Percentiles rank a stretch among this genome's conserved stretches.
These are phyloP conservation scores for Ophiosphaerella korrae DNA, from an alignment of 2,329 filamentous ascomycete genomes.

Conservation along the genomic window DNA sequence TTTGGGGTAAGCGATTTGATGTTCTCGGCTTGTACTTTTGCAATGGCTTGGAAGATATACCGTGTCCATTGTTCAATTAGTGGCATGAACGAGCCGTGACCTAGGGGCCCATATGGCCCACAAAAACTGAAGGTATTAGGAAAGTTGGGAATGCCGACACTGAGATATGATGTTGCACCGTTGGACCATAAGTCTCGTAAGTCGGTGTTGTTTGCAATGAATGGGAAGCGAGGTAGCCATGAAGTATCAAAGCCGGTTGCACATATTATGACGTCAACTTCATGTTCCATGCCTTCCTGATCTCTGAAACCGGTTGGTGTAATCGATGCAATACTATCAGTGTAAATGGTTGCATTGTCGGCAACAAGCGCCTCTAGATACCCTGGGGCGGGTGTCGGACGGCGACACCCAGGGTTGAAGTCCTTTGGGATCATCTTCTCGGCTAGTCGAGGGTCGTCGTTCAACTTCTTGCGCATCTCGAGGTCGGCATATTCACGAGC, in stretches of 20 bases:
- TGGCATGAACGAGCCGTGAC: slow-evolving; percentile 30
- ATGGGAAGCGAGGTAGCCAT: slow-evolving; percentile 32
- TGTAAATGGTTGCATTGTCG: slow-evolving; percentile 26
- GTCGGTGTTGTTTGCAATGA: slow-evolving; percentile 33
- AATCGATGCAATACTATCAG: slow-evolving; percentile 21
- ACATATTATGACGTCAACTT: slow-evolving; percentile 50
- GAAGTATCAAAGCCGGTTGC: slow-evolving; percentile 51
- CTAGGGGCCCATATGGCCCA: slow-evolving; percentile 37
- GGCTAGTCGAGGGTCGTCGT: slow-evolving; percentile 45
- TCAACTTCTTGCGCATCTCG: slow-evolving; percentile 50
- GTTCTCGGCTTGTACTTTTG: slow-evolving; percentile 29
- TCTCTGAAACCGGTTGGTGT: slow-evolving; percentile 28
- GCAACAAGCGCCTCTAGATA: slow-evolving; percentile 27
- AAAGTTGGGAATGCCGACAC: slow-evolving; percentile 48
- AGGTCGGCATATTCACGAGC: slow-evolving; percentile 48
- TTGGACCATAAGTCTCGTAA: slow-evolving; percentile 47
- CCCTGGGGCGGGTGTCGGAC: slow-evolving; percentile 30
- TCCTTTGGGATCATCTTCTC: slow-evolving; percentile 55
- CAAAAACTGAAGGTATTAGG: slow-evolving; percentile 54
- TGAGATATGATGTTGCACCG: slow-evolving; percentile 49
- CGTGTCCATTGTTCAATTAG: slow-evolving; percentile 31
- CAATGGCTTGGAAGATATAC: slow-evolving; percentile 29
- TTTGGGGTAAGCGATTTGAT: slow-evolving; percentile 29
- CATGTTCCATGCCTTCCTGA: slow-evolving; percentile 20
- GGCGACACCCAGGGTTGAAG: slow-evolving; percentile 31